Conservation (phyloP, 2,329 filamentous ascomycete genomes). For the Penicillium sp. region DNA sequence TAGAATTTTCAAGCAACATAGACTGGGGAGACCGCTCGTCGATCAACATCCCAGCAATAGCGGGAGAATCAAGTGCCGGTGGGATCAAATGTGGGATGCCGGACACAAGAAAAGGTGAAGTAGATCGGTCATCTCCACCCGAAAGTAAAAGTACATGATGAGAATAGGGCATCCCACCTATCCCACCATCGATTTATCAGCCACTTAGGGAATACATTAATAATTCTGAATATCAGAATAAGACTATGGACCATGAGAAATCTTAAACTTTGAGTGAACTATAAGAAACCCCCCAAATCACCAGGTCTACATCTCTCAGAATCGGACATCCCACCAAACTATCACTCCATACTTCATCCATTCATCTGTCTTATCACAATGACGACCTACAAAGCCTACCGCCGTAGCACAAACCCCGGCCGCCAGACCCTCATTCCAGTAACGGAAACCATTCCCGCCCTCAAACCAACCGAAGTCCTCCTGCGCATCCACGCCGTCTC, state of each 20-base stretch:
- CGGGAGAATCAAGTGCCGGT: not conserved
- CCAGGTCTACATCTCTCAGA: too few relatives aligned
- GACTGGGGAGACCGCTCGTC: too few relatives aligned
- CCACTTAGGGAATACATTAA: not conserved
- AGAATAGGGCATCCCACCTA: not conserved
- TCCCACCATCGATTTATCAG: not conserved
- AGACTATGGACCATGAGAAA: too few relatives aligned
- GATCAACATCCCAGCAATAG: not conserved
- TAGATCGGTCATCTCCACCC: not conserved
- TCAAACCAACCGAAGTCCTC: not conserved
- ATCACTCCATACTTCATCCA: too few relatives aligned
- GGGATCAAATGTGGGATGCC: not conserved
- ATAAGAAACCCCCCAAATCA: too few relatives aligned
- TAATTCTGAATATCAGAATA: not conserved
- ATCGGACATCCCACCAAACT: too few relatives aligned
- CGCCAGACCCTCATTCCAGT: not conserved
- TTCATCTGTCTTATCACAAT: not conserved
- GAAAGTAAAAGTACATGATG: too few relatives aligned
- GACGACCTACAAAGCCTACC: not conserved
- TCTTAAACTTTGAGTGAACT: too few relatives aligned
- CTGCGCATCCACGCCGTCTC: not conserved
- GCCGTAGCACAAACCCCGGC: not conserved
- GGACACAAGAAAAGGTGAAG: not conserved
- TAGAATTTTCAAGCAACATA: too few relatives aligned
- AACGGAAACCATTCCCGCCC: not conserved